phyloP scores from a whole-genome alignment of 768 basidiomycete genomes.

The Lentinus tigrinus region DNA sequence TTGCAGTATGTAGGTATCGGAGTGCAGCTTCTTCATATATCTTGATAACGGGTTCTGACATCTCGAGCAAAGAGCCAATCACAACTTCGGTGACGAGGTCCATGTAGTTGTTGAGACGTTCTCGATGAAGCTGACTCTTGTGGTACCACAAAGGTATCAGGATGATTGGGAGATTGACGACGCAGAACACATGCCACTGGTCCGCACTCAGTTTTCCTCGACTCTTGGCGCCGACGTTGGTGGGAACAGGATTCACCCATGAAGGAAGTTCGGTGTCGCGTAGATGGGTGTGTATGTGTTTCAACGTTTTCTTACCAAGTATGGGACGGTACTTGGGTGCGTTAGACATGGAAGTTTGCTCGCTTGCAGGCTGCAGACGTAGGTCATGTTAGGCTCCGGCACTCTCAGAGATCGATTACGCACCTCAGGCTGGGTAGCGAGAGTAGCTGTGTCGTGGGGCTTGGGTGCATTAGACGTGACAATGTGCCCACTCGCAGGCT shows the following conservation, averaged over 20 bases:
- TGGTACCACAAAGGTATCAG: constrained; percentile 35
- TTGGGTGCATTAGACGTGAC: too few species aligned
- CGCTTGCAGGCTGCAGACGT: too few species aligned
- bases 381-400: too few species aligned
- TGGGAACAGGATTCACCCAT: constrained; percentile 32
- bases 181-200: constrained; percentile 33
- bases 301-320: neutral
- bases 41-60: constrained; percentile 1
- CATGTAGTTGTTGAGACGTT: constrained; percentile 31
- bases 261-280: constrained; percentile 23
- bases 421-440: too few species aligned
- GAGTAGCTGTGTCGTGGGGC: too few species aligned
- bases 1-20: constrained; percentile 27
- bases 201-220: constrained; percentile 36
- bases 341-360: neutral
- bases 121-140: constrained; percentile 1
- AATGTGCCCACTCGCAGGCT: too few species aligned
- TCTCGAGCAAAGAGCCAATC: constrained; percentile 15
- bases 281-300: neutral
- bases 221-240: constrained; percentile 29
- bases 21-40: neutral
- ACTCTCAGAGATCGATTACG: too few species aligned
- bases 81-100: constrained; percentile 21
- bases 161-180: constrained; percentile 34
- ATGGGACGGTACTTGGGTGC: neutral